Percentiles rank a stretch among this genome's conserved stretches.
phyloP scores from a whole-genome alignment of 163 green algal species.

The Coccomyxa subellipsoidea region DNA sequence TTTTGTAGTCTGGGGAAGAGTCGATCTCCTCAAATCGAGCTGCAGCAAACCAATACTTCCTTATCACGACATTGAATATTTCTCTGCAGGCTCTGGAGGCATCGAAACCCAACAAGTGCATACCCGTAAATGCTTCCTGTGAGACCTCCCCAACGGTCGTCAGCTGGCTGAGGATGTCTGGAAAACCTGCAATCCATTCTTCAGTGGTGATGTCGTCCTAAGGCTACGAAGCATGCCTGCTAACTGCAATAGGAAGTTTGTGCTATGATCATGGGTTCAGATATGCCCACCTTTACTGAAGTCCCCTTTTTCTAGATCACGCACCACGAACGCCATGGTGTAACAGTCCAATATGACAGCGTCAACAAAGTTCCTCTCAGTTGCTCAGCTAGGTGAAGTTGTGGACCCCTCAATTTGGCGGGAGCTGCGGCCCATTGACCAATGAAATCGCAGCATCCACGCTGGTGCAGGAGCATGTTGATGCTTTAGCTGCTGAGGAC shows the following conservation, averaged over 20 bases:
- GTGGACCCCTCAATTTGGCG: neutral
- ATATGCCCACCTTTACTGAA: neutral
- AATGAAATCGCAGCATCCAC: neutral
- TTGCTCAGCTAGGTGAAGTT: neutral
- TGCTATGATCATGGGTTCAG: no score
- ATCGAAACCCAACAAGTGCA: no score
- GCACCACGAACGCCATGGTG: neutral
- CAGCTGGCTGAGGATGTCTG: constrained; percentile 66
- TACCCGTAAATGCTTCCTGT: constrained; percentile 49
- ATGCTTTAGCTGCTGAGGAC: no score
- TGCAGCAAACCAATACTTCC: constrained; percentile 23
- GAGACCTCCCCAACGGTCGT: constrained; percentile 64
- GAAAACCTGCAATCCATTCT: constrained; percentile 49
- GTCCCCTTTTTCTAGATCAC: neutral
- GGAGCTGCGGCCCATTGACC: neutral
- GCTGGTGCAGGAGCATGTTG: neutral
- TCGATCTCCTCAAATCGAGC: constrained; percentile 49
- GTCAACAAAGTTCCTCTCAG: neutral
- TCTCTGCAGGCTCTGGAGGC: no score
- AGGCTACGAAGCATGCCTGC: no score
- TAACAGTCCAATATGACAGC: neutral
- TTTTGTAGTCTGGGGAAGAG: constrained; percentile 42
- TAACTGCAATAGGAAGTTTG: no score
- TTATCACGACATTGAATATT: neutral
- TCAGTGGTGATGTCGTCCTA: neutral